These are phyloP conservation scores for Boletellus sp. DNA, from an alignment of 1,284 basidiomycete species.

Conservation along the genomic window DNA sequence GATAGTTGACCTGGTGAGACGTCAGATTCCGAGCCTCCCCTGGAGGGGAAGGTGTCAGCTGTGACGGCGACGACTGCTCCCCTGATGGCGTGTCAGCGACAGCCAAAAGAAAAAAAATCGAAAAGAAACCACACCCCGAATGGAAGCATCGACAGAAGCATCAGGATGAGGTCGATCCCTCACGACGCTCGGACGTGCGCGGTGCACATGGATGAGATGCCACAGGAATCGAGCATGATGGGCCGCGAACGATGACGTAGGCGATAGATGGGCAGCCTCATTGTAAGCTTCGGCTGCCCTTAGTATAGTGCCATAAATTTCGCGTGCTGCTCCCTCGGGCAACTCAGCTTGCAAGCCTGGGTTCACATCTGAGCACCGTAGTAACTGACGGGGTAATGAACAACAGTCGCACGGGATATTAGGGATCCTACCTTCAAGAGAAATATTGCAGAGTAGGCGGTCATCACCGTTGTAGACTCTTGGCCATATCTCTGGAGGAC, in stretches of 20 bases:
- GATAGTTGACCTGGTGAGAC: conserved; percentile 19
- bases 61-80: conserved; percentile 22
- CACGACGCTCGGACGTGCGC: conserved; percentile 43
- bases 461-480: conserved; percentile 79
- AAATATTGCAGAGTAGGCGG: conserved; percentile 77
- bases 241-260: conserved; percentile 55
- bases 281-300: conserved; percentile 72
- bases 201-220: conserved; percentile 59
- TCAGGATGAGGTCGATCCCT: conserved; percentile 35
- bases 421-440: conserved; percentile 55
- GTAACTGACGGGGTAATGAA: conserved; percentile 44
- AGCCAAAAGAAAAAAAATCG: background rate
- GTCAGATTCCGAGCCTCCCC: conserved; percentile 9
- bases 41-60: conserved; percentile 27
- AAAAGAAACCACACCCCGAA: conserved; percentile 39
- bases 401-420: background rate
- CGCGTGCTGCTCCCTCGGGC: conserved; percentile 51
- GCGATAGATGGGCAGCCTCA: conserved; percentile 59
- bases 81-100: conserved; percentile 16
- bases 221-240: conserved; percentile 75
- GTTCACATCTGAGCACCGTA: conserved; percentile 56
- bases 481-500: conserved; percentile 67
- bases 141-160: conserved; percentile 45
- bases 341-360: conserved; percentile 48
- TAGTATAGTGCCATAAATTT: conserved; percentile 61